Evolutionary conservation across 495 filamentous ascomycete species (phyloP), one percentile per base, ranked within the genome.

Genomic region (Symbiotaphrina buchneri): DNA sequence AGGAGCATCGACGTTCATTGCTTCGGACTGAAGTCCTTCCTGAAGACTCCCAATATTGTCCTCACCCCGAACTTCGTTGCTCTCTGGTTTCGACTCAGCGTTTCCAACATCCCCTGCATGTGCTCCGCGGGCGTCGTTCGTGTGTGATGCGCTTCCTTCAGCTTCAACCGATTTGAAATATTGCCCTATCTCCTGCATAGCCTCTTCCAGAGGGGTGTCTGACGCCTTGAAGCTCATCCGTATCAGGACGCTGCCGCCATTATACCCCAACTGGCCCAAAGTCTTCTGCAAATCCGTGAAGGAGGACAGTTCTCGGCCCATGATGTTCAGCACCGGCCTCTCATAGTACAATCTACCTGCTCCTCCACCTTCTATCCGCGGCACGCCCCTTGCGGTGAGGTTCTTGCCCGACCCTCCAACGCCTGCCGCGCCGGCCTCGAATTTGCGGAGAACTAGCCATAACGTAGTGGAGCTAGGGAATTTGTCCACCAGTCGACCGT

Each of bases 211-310:
- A 5, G 83, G 82, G 36, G 68, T 67, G 17, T 75, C 66, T 4
- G 78, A 85, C 32, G 55, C 59, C 41, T 59, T 66, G 52, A 84
- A 94, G 32, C 57, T 67, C 21, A 95, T 53, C 16, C 75, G 59
- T 20, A 94, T 54, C n/a, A 90, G 51, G 3, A 74, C 65, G 47
- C 63, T 79, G 4, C 87, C 85, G 29, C 65, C 71, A 44, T 77
- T 90, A 41, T 83, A 73, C 1, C 87, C 87, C 19, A 93, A 51
- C 42, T 91, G 75, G n/a, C 68, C 68, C 18, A 95, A 47, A 0
- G 76, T 81, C 55, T 85, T 85, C 46, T 92, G 79, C 31, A 94
- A 50, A 43, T 91, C 84, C 11, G 58, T 59, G 41, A 94, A 74
- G 0, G 58, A 68, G 5, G 68, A 65, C 7, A 87, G 48, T 37